Percentiles rank a stretch among this genome's conserved stretches.
Conservation (phyloP, 768 basidiomycete species). For the Russula brevipes region DNA sequence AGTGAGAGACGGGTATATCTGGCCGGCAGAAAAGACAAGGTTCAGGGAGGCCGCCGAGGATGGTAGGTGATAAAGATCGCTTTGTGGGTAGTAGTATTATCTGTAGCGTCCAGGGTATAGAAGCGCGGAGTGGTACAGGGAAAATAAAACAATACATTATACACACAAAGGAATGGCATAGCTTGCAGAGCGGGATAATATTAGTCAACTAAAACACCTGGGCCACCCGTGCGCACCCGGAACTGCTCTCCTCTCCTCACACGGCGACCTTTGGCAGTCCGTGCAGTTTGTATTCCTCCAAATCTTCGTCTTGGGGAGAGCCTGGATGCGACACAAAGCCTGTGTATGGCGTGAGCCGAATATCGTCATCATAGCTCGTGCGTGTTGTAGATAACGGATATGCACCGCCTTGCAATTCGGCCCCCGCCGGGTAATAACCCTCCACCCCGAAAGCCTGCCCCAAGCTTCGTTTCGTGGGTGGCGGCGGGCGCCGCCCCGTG, state of each 20-base stretch:
- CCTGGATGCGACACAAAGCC: neutral
- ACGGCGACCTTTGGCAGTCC: too few species aligned
- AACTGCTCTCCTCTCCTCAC: neutral
- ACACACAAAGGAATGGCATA: neutral
- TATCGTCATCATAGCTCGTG: conserved; percentile 19
- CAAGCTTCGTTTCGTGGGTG: neutral
- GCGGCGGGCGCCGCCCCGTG: conserved; percentile 29
- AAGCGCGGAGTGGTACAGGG: too few species aligned
- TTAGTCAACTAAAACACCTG: neutral
- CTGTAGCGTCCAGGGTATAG: too few species aligned
- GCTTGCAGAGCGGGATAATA: neutral
- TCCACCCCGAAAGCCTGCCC: conserved; percentile 20
- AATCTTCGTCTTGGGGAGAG: neutral
- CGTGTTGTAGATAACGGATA: neutral
- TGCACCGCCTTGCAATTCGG: neutral
- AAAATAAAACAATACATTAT: neutral
- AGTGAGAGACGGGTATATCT: too few species aligned
- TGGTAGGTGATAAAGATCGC: too few species aligned
- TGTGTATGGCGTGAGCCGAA: conserved; percentile 13
- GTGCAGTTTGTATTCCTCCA: neutral
- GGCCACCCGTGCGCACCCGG: neutral
- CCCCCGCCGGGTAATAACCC: neutral
- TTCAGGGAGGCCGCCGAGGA: too few species aligned
- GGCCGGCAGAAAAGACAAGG: too few species aligned
- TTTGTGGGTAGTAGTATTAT: too few species aligned